A percentile compares a stretch with the other conserved stretches of the same genome.
Evolutionary conservation across 371 early-diverging fungal genomes (phyloP).

Genomic region (Mucor piriformis): DNA sequence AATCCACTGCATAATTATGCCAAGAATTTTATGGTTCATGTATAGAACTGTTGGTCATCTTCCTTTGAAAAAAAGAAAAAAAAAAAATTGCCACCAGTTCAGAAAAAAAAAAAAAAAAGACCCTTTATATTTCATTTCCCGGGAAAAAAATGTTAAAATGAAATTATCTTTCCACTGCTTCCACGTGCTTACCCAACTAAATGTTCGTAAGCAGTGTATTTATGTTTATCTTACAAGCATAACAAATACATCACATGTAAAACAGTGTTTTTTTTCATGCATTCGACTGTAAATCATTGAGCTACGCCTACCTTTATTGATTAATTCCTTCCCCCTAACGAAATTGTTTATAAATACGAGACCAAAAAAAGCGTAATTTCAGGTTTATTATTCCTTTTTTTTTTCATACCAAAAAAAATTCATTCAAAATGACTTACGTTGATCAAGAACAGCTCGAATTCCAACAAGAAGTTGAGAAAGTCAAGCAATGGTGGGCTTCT

Average conservation of each 20-base stretch:
- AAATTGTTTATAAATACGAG: slow-evolving; percentile 6
- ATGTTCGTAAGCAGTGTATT: background rate
- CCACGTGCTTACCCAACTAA: background rate
- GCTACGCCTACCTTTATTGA: background rate
- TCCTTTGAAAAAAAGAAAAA: background rate
- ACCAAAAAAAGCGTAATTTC: background rate
- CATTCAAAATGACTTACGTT: slow-evolving; percentile 22
- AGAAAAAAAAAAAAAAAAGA: background rate
- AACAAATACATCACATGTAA: slow-evolving; percentile 10
- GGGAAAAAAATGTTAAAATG: background rate
- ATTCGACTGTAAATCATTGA: slow-evolving; percentile 1
- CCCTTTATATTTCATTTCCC: slow-evolving; percentile 5
- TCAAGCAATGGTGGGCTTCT: slow-evolving; percentile 90
- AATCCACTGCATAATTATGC: slow-evolving; percentile 2
- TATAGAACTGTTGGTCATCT: background rate
- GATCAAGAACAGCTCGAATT: slow-evolving; percentile 71
- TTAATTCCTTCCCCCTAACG: background rate
- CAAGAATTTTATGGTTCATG: slow-evolving; percentile 3
- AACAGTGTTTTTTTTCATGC: background rate
- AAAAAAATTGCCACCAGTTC: too few relatives aligned
- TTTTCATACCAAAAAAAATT: background rate
- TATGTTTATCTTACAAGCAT: background rate
- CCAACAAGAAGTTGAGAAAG: slow-evolving; percentile 76
- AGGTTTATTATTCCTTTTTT: background rate
- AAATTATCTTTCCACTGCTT: background rate